Base-by-base conservation (phyloP, 208 protist genomes). In the Crithidia bombi region DNA sequence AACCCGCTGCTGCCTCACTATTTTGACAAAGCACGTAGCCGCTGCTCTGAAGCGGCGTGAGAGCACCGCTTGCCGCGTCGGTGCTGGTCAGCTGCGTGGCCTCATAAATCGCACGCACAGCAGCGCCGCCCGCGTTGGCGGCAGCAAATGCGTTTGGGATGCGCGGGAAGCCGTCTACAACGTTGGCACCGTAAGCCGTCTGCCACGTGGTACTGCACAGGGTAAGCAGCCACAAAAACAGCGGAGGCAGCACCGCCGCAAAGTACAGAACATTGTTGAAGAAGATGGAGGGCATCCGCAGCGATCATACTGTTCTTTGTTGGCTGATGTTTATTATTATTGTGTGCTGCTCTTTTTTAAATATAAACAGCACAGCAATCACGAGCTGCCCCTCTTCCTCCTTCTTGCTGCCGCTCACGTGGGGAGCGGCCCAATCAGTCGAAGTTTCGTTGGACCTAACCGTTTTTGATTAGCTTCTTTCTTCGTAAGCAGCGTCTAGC, bases 91-190 rank as follows among this genome's bases (percentile, higher is more conserved):
- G 70, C 46, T 75, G 70, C 25, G 41, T n/a, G 0, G 54, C 70
- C 4, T 75, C 70, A 26, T 52, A 75, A 5, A 75, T 54, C 11
- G 70, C 70, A 19, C 70, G 70, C 23, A 75, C 70, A 14, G 38
- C 32, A 17, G 17, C 61, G 23, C 19, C 43, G 15, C n/a, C n/a
- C n/a, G 30, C 62, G 6, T 1, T 0, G 19, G 41, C 43, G 23
- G 11, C 63, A n/a, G n/a, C 6, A 28, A 65, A 75, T 23, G 70
- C 70, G 41, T 75, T 75, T 0, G 52, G 25, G 21, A 75, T 52
- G 10, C 5, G 0, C 0, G 33, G 35, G 23, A 59, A 69, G 0
- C 23, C 26, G 35, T 75, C 70, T 0, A 19, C 26, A 26, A 69
- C 14, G 54, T 15, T 54, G 25, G 39, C 36, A 1, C 5, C 41